These are phyloP conservation scores for Akebia trifoliata DNA, from an alignment of 164 flowering plant genomes.

Conservation along the genomic window DNA sequence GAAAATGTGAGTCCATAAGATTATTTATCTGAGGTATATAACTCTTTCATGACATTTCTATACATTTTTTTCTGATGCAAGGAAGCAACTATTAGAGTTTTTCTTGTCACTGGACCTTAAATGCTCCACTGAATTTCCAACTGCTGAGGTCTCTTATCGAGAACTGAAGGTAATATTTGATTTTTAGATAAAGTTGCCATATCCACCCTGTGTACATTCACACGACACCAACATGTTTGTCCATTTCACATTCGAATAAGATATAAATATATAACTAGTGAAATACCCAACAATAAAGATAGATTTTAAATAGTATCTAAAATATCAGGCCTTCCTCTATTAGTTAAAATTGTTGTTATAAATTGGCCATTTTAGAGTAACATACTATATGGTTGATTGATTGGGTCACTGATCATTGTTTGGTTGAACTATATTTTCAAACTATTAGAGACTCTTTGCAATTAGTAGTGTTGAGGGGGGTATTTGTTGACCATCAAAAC, in stretches of 20 bases:
- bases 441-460: neutral
- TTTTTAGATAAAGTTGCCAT: neutral
- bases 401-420: neutral
- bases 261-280: too few relatives aligned
- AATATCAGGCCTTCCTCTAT: too few relatives aligned
- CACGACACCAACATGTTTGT: neutral
- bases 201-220: neutral
- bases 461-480: neutral
- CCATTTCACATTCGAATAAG: neutral
- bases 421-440: neutral
- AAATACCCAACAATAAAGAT: too few relatives aligned
- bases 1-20: too few relatives aligned
- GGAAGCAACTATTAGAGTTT: conserved; percentile 60
- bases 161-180: conserved; percentile 58
- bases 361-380: too few relatives aligned
- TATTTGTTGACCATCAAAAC: neutral
- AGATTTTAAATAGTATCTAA: too few relatives aligned
- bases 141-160: conserved; percentile 39
- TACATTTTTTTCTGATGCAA: conserved; percentile 18
- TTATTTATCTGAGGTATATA: too few relatives aligned
- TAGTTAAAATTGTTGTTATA: too few relatives aligned
- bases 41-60: neutral
- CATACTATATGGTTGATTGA: too few relatives aligned
- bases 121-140: conserved; percentile 7
- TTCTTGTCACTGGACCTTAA: conserved; percentile 41